Conservation (phyloP, 2,329 filamentous ascomycete genomes). For the Penicillium brasilianum region DNA sequence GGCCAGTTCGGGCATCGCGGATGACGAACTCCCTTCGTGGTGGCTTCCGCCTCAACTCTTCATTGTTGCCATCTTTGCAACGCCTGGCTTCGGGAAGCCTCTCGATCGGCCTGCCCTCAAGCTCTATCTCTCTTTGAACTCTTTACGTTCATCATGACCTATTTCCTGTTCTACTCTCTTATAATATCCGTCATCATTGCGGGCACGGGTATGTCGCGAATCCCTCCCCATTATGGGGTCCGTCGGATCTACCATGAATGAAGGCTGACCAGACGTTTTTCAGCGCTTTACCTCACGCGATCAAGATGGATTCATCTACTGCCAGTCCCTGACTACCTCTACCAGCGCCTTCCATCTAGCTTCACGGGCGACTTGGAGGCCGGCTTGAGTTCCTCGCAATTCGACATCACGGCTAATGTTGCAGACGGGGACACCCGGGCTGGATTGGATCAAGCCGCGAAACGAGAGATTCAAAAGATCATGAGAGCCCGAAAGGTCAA, state of each 20-base stretch:
- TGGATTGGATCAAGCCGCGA: slow-evolving; percentile 79
- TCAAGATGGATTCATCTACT: slow-evolving; percentile 74
- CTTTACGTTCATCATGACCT: slow-evolving; percentile 65
- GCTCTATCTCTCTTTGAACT: too few relatives aligned
- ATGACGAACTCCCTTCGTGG: neutral
- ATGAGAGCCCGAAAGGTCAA: slow-evolving; percentile 84
- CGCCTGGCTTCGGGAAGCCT: neutral
- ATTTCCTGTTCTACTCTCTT: slow-evolving; percentile 75
- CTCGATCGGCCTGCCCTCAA: neutral
- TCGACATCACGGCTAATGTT: slow-evolving; percentile 82
- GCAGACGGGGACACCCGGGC: slow-evolving; percentile 76
- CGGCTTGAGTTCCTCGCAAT: slow-evolving; percentile 80
- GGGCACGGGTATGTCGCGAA: slow-evolving; percentile 65
- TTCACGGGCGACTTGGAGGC: slow-evolving; percentile 88
- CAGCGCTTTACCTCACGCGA: slow-evolving; percentile 80
- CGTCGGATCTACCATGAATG: neutral
- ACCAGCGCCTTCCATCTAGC: slow-evolving; percentile 74
- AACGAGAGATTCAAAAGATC: slow-evolving; percentile 81
- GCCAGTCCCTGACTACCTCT: slow-evolving; percentile 70
- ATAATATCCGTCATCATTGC: slow-evolving; percentile 72
- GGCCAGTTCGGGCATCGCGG: slow-evolving; percentile 12
- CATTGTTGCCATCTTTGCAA: neutral
- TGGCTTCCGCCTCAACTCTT: slow-evolving; percentile 2
- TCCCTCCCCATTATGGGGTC: neutral
- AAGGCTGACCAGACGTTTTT: slow-evolving; percentile 13